Percentiles rank a stretch among this genome's conserved stretches.
phyloP scores from a whole-genome alignment of 257 asterid species.

The Craterostigma plantagineum region DNA sequence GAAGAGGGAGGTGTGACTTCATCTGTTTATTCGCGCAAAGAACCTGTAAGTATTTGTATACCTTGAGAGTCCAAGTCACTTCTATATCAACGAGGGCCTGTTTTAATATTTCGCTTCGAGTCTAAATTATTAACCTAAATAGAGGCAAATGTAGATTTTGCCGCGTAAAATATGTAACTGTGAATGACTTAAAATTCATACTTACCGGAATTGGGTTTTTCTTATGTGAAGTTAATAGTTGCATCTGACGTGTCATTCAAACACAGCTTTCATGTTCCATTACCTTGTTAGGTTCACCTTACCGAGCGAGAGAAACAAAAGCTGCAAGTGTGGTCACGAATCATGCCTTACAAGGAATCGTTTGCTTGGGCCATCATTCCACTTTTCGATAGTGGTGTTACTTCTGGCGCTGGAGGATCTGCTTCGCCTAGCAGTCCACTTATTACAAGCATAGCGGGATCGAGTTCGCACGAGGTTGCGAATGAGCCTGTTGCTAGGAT shows the following conservation, averaged over 20 bases:
- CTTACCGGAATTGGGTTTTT: no score
- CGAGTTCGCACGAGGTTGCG: conserved; percentile 59
- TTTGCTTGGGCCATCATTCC: conserved; percentile 98
- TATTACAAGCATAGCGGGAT: conserved; percentile 53
- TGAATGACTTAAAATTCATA: no score
- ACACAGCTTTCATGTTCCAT: conserved; percentile 6
- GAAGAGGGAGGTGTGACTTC: conserved; percentile 99
- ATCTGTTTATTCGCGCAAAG: conserved; percentile 95
- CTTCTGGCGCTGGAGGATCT: conserved; percentile 70
- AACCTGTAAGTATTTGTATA: conserved; percentile 89
- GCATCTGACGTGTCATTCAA: neutral
- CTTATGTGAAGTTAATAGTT: neutral
- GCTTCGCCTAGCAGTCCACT: conserved; percentile 96
- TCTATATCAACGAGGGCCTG: no score
- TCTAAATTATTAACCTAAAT: no score
- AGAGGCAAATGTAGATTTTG: no score
- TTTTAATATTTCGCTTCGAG: no score
- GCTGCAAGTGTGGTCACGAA: conserved; percentile 93
- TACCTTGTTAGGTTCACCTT: conserved; percentile 50
- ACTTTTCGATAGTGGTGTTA: conserved; percentile 71
- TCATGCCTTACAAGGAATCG: conserved; percentile 92
- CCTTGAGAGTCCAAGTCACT: no score
- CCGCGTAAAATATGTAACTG: no score
- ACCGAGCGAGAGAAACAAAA: conserved; percentile 97
- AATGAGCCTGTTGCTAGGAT: conserved; percentile 64